Evolutionary conservation across 73 alveolate species (phyloP).

Genomic region (Stentor roeselii): DNA sequence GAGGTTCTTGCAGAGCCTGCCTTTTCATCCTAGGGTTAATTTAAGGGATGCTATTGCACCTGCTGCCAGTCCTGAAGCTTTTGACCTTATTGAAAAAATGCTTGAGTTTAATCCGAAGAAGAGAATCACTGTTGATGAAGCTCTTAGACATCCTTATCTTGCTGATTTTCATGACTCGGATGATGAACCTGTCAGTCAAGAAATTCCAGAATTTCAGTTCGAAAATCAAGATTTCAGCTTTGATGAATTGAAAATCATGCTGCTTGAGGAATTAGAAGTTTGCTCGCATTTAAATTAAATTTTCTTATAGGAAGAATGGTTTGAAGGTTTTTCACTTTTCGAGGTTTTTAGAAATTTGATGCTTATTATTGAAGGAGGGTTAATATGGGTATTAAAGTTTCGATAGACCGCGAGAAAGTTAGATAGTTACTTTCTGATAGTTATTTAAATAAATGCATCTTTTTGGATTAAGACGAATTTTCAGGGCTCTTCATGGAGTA

Average conservation of each 20-base stretch:
- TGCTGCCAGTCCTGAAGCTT: slow-evolving; percentile 52
- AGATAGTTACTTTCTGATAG: no score
- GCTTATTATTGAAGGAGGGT: no score
- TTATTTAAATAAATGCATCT: neutral
- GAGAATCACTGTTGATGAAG: slow-evolving; percentile 48
- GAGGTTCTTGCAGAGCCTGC: neutral
- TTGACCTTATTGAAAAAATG: slow-evolving; percentile 41
- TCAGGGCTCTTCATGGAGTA: slow-evolving; percentile 9
- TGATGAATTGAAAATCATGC: slow-evolving; percentile 39
- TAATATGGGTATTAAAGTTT: no score
- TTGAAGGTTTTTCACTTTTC: no score
- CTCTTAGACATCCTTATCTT: slow-evolving; percentile 46
- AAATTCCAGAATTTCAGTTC: slow-evolving; percentile 42
- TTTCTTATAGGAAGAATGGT: neutral
- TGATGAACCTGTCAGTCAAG: slow-evolving; percentile 51
- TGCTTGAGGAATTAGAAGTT: slow-evolving; percentile 19
- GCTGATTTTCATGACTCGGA: slow-evolving; percentile 64
- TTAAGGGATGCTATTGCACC: slow-evolving; percentile 26
- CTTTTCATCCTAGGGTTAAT: slow-evolving; percentile 30
- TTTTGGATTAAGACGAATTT: neutral
- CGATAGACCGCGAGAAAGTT: no score
- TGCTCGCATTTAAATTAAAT: neutral
- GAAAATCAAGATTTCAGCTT: slow-evolving; percentile 45
- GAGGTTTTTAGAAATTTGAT: no score
- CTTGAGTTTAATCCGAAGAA: slow-evolving; percentile 44